Evolutionary conservation across 108 stramenopile species (phyloP), one percentile per base, ranked within the genome.

Genomic region (Cyclotella atomus): DNA sequence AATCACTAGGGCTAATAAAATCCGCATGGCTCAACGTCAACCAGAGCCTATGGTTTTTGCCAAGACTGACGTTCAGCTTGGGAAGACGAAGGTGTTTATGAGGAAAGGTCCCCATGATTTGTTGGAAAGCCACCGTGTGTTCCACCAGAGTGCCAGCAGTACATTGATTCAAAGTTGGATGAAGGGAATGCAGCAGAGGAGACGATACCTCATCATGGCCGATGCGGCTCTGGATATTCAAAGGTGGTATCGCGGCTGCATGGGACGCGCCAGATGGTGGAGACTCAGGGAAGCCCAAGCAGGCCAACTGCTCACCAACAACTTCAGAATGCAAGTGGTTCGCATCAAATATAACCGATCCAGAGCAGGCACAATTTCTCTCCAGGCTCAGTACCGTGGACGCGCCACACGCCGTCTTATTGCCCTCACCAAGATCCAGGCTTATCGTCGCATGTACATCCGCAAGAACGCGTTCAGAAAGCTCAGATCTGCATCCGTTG

Each of bases 41-140:
- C 94, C 94, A 1, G 75, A 85, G 8, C 89, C 90, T 10, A 87
- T 95, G 82, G 50, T 67, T 55, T 93, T 94, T 63, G 88, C 91
- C 3, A 82, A 85, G 43, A 75, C 85, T 3, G 96, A 94, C 83
- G 93, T 94, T 24, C 96, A 97, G 77, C 85, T 97, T 49, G 97
- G 97, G 69, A 55, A 81, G 53, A 93, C 94, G 23, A 97, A 97
- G 73, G 87, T 98, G 0, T 98, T 97, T 81, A 91, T 98, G 91
- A 85, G 95, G 47, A 95, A 97, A 83, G 91, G 91, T 8, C 92
- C 95, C 6, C 96, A 95, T 64, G 97, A 98, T 82, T 85, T 76
- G 8, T 83, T 98, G 34, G 97, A 98, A 79, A 88, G 86, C 6
- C 85, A 89, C 68, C 89, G 95, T 28, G 84, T 89, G 2, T 88